phyloP scores from a whole-genome alignment of 306 rosid species.

The Abrus precatorius region DNA sequence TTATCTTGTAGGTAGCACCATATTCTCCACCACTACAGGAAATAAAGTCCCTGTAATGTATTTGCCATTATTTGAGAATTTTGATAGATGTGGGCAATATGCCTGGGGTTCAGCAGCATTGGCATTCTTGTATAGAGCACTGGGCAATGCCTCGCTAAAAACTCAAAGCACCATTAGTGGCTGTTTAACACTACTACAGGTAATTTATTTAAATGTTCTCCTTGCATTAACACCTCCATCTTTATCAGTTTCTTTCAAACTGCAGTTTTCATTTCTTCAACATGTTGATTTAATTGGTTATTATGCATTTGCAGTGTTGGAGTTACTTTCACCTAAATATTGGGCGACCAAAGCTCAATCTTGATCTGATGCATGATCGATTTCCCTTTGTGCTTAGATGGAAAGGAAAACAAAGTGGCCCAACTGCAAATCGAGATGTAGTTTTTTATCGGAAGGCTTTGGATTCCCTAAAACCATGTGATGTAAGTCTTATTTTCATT shows the following conservation, averaged over 20 bases:
- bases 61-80: slow-evolving; percentile 93
- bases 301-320: slow-evolving; percentile 83
- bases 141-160: slow-evolving; percentile 94
- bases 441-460: slow-evolving; percentile 95
- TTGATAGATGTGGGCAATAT: slow-evolving; percentile 80
- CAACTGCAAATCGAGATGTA: slow-evolving; percentile 97
- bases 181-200: slow-evolving; percentile 96
- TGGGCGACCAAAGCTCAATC: slow-evolving; percentile 96
- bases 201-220: slow-evolving; percentile 38
- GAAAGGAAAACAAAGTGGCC: slow-evolving; percentile 98
- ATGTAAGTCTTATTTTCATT: slow-evolving; percentile 66
- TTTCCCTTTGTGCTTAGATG: slow-evolving; percentile 96
- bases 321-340: slow-evolving; percentile 95
- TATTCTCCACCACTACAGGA: slow-evolving; percentile 98
- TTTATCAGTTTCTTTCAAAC: slow-evolving; percentile 17
- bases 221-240: slow-evolving; percentile 6
- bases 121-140: slow-evolving; percentile 91
- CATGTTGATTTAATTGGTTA: slow-evolving; percentile 28
- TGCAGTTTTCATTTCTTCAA: not conserved
- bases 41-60: slow-evolving; percentile 99
- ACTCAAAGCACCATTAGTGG: slow-evolving; percentile 99
- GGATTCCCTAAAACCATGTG: slow-evolving; percentile 86
- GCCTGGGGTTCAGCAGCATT: slow-evolving; percentile 98
- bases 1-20: slow-evolving; percentile 97
- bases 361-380: slow-evolving; percentile 75